phyloP scores from a whole-genome alignment of 2,329 filamentous ascomycete genomes.

The Epichloe baconii region DNA sequence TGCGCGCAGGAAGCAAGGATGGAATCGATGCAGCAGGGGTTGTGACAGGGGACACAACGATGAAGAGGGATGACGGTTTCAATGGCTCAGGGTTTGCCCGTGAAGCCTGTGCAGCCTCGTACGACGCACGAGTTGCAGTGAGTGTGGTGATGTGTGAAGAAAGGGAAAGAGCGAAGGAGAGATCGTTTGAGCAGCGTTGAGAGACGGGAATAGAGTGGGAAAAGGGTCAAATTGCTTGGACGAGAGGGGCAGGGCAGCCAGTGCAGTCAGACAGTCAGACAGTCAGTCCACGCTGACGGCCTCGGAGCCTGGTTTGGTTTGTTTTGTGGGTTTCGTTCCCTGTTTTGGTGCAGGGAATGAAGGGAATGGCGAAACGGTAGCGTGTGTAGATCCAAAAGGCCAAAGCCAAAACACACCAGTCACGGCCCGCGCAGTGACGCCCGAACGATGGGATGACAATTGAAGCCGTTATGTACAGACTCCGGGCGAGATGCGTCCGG shows the following conservation, averaged over 20 bases:
- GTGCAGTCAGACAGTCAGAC: too few relatives aligned
- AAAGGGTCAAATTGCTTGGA: neutral
- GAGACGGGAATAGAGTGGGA: neutral
- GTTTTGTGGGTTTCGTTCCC: neutral
- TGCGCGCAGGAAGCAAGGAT: neutral
- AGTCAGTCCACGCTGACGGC: too few relatives aligned
- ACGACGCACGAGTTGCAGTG: neutral
- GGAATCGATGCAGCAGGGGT: neutral
- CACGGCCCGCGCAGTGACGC: too few relatives aligned
- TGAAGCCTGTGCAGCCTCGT: neutral
- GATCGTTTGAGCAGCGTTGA: neutral
- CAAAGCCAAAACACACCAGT: neutral
- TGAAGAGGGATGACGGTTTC: neutral
- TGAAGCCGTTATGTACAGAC: too few relatives aligned
- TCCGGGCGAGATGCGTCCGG: neutral
- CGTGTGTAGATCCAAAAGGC: neutral
- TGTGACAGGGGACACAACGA: neutral
- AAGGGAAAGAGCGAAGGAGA: neutral
- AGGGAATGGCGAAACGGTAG: constrained; percentile 1
- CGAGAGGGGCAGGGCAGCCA: too few relatives aligned
- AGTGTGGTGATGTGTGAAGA: neutral
- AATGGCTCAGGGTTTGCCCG: neutral
- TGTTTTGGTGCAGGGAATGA: neutral
- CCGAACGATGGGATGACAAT: too few relatives aligned
- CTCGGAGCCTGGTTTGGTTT: neutral